Conservation (phyloP, 2,329 filamentous ascomycete genomes). For the Monosporascus sp. region DNA sequence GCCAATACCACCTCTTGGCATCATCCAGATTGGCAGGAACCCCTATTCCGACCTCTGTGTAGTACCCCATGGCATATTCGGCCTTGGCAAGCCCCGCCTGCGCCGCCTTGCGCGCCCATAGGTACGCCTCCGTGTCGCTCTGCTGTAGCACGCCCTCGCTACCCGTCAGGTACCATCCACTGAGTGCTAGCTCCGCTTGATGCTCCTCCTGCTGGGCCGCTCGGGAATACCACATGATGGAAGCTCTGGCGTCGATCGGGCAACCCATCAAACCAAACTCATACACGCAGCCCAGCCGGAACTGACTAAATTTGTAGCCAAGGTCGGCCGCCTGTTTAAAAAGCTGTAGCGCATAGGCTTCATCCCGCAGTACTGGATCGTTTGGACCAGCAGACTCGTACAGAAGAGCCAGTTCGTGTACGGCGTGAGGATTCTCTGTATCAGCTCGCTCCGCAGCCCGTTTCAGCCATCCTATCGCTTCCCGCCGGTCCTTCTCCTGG, state of each 20-base stretch:
- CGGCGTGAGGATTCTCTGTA: slow-evolving; percentile 84
- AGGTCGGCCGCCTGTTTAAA: slow-evolving; percentile 83
- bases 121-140: slow-evolving; percentile 91
- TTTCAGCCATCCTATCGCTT: slow-evolving; percentile 90
- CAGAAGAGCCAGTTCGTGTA: slow-evolving; percentile 77
- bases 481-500: slow-evolving; percentile 73
- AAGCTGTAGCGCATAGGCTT: slow-evolving; percentile 72
- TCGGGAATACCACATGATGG: slow-evolving; percentile 90
- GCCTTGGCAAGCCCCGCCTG: slow-evolving; percentile 85
- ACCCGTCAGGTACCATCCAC: slow-evolving; percentile 93
- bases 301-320: slow-evolving; percentile 94
- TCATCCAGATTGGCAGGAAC: slow-evolving; percentile 83
- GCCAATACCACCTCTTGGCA: slow-evolving; percentile 96
- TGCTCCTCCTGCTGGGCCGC: slow-evolving; percentile 93
- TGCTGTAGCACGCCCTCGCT: slow-evolving; percentile 82
- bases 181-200: slow-evolving; percentile 79
- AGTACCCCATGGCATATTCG: slow-evolving; percentile 97
- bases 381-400: slow-evolving; percentile 61
- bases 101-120: slow-evolving; percentile 94
- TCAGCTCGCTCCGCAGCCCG: slow-evolving; percentile 86
- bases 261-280: slow-evolving; percentile 86
- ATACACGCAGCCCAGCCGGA: slow-evolving; percentile 78
- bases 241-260: slow-evolving; percentile 74
- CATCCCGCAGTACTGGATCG: slow-evolving; percentile 74
- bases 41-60: slow-evolving; percentile 92